Base-by-base conservation (phyloP, 2,329 filamentous ascomycete species). In the Colletotrichum eremochloae region DNA sequence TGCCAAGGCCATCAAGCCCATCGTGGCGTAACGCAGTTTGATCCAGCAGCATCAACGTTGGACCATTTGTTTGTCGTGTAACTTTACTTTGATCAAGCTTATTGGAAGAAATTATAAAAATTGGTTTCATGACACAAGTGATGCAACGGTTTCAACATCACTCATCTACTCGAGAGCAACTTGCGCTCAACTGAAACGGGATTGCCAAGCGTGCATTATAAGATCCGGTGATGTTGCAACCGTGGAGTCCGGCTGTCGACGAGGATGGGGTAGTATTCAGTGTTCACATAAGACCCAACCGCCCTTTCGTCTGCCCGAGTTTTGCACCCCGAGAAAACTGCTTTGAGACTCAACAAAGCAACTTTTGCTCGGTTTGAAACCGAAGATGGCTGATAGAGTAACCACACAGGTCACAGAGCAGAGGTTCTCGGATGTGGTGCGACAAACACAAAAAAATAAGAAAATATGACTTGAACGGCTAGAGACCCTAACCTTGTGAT, bases 71-170 rank as follows among this genome's bases (percentile, higher is more conserved):
- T 53, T 53, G 36, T 11, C 12, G n/a, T 53, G 15, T 3, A 63
- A 53, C 61, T 50, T 53, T 63, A 63, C 24, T 53, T 31, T 9
- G 36, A 40, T 63, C 61, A 63, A 63, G 61, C 61, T 63, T 31
- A 63, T 40, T 31, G 36, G 14, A 42, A 48, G 33, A 24, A 48
- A 5, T 36, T 11, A 29, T 42, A n/a, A 5, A n/a, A n/a, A 11
- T 11, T 6, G 48, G 52, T 52, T 63, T 53, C 46, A 63, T 63
- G 12, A 53, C 7, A 20, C 12, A 52, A 15, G 24, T 5, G 31
- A 12, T 38, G 31, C 7, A 48, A 38, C 3, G 31, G 12, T 36
- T 12, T 38, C 31, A 11, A 18, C 5, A 2, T 3, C 7, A 11
- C 44, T n/a, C 33, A 11, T 33, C 9, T 38, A n/a, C 29, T 1